Conservation (phyloP, 805 yeast genomes). For the Groenewaldozyma salmanticensis region DNA sequence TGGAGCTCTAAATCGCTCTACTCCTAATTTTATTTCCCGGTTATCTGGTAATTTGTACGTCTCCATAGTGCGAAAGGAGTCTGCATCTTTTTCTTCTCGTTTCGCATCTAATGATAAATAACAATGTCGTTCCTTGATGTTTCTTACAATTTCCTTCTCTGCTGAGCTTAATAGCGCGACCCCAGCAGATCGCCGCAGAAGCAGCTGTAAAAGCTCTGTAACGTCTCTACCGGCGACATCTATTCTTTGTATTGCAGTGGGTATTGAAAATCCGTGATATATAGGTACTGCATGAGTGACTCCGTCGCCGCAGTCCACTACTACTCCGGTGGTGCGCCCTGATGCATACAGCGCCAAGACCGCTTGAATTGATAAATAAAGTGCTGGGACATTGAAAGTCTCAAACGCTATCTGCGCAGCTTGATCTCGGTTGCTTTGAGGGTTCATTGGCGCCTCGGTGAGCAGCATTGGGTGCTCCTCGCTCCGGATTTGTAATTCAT, state of each 20-base stretch:
- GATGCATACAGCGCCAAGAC: constrained; percentile 77
- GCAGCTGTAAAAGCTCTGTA: constrained; percentile 61
- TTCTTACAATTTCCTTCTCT: constrained; percentile 72
- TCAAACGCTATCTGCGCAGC: constrained; percentile 63
- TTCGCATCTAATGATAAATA: constrained; percentile 49
- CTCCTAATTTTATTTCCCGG: constrained; percentile 50
- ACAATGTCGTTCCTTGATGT: constrained; percentile 68
- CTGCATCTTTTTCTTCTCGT: constrained; percentile 39
- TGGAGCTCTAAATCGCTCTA: constrained; percentile 63
- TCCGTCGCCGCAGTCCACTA: constrained; percentile 89
- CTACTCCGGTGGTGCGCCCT: constrained; percentile 86
- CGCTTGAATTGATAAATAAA: constrained; percentile 65
- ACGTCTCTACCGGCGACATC: constrained; percentile 84
- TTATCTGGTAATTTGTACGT: constrained; percentile 78
- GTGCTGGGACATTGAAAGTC: constrained; percentile 63
- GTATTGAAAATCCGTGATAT: constrained; percentile 76
- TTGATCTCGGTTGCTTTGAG: constrained; percentile 46
- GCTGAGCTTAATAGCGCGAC: constrained; percentile 55
- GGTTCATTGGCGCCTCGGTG: constrained; percentile 86
- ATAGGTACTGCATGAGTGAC: constrained; percentile 83
- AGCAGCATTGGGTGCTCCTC: constrained; percentile 83
- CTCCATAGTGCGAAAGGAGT: constrained; percentile 5
- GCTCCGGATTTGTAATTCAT: constrained; percentile 45
- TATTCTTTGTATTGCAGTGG: constrained; percentile 59
- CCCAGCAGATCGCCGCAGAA: constrained; percentile 58